A percentile compares a stretch with the other conserved stretches of the same genome.
Conservation (phyloP, 208 protist species). For the Blastocrithidia nonstop region DNA sequence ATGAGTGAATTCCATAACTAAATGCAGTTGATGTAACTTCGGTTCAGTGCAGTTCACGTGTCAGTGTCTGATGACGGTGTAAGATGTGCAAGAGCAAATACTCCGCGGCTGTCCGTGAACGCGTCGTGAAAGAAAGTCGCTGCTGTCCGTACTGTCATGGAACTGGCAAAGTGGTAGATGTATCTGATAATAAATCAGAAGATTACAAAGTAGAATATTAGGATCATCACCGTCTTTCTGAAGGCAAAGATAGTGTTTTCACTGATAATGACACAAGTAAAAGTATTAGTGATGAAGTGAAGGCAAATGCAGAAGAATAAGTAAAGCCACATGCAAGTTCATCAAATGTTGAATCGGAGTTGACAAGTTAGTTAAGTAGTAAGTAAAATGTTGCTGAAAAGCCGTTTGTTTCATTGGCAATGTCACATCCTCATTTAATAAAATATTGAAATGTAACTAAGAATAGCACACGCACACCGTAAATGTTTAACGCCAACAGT, state of each 20-base stretch:
- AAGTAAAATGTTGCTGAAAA: no score
- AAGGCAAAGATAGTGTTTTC: neutral
- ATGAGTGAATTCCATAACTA: conserved; percentile 68
- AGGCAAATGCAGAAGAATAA: neutral
- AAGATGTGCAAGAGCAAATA: conserved; percentile 22
- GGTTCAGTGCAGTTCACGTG: conserved; percentile 13
- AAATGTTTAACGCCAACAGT: no score
- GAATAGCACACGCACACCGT: no score
- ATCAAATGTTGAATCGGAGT: no score
- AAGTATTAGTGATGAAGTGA: neutral
- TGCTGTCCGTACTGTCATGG: conserved; percentile 38
- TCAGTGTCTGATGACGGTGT: conserved; percentile 40
- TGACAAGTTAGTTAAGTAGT: no score
- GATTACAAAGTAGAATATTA: no score
- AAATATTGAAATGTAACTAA: no score
- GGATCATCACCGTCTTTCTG: no score
- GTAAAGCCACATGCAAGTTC: neutral
- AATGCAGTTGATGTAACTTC: conserved; percentile 49
- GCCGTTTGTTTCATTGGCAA: no score
- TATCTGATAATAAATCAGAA: neutral
- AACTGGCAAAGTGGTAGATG: neutral
- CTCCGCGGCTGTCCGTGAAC: conserved; percentile 30
- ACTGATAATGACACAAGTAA: neutral
- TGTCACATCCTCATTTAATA: no score
- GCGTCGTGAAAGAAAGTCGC: conserved; percentile 11